Evolutionary conservation across 768 basidiomycete genomes (phyloP), one percentile per base, ranked within the genome.

Genomic region (Multifurca ochricompacta): DNA sequence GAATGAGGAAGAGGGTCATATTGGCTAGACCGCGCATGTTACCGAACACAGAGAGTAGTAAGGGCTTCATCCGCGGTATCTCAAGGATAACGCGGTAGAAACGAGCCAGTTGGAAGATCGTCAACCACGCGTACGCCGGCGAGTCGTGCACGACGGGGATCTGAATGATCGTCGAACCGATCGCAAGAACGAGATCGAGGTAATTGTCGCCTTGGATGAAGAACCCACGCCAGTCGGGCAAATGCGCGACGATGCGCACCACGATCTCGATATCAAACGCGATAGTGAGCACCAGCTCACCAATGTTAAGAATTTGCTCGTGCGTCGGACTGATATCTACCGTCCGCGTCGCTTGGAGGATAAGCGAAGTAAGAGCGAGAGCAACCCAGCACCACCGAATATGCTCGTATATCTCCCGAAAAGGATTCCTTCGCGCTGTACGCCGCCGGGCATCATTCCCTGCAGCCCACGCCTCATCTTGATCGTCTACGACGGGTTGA

Each of bases 71-170:
- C 52, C 90, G 74, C 0, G 93, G 95, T 18, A 96, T 80, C 44
- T 84, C 87, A 47, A 97, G 67, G 63, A 98, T 91, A 41, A 96
- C 90, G 2, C 94, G 76, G 67, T 98, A 96, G 71, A 95, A 97
- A 62, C 94, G 75, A 61, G 75, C 74, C 13, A 96, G 72, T 66
- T 91, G 89, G 62, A 97, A 88, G 28, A 87, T 76, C 3, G 90
- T 95, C 60, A 96, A 76, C 95, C 95, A 98, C 0, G 85, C 79
- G 64, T 94, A 95, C 3, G 82, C 73, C 6, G 62, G 54, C 5
- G 84, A 83, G 8, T 74, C 56, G 49, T 78, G 77, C 21, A 98
- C 83, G 14, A 64, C 75, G 0, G 95, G 94, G 28, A 96, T 84
- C 66, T 94, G 91, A 13, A 96, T 89, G 62, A 93, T 70, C 42